These are phyloP conservation scores for Dryas alaskensis DNA, from an alignment of 306 rosid species.

Conservation along the genomic window DNA sequence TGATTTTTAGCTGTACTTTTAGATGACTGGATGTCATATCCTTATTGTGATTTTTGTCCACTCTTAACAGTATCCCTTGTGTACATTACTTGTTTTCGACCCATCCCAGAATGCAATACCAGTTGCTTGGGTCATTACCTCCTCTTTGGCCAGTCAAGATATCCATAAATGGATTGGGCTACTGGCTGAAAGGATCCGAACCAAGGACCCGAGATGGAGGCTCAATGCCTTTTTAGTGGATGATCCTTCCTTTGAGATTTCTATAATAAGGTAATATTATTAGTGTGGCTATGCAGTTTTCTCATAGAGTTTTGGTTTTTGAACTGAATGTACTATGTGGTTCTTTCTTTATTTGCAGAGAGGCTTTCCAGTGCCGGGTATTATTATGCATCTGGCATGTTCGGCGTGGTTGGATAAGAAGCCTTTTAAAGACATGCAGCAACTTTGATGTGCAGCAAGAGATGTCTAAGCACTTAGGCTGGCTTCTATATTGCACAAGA, in stretches of 20 bases:
- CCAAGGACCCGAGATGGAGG: constrained; percentile 70
- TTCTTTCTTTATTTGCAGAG: constrained; percentile 49
- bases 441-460: constrained; percentile 62
- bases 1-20: not conserved
- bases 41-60: constrained; percentile 6
- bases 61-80: constrained; percentile 56
- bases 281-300: constrained; percentile 11
- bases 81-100: constrained; percentile 72
- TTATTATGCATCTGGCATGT: constrained; percentile 66
- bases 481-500: constrained; percentile 62
- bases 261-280: constrained; percentile 52
- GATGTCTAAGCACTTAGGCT: constrained; percentile 62
- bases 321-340: constrained; percentile 22
- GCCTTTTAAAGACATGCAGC: constrained; percentile 55
- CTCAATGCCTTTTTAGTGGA: constrained; percentile 61
- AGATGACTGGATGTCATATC: not conserved
- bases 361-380: constrained; percentile 65
- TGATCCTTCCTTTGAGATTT: constrained; percentile 61
- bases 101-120: constrained; percentile 74
- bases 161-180: constrained; percentile 64
- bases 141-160: constrained; percentile 52
- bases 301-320: not conserved
- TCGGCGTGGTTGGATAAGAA: constrained; percentile 67
- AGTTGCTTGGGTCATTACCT: constrained; percentile 77
- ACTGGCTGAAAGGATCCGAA: constrained; percentile 53